Conservation (phyloP, 495 filamentous ascomycete genomes). For the Niebla homalea region DNA sequence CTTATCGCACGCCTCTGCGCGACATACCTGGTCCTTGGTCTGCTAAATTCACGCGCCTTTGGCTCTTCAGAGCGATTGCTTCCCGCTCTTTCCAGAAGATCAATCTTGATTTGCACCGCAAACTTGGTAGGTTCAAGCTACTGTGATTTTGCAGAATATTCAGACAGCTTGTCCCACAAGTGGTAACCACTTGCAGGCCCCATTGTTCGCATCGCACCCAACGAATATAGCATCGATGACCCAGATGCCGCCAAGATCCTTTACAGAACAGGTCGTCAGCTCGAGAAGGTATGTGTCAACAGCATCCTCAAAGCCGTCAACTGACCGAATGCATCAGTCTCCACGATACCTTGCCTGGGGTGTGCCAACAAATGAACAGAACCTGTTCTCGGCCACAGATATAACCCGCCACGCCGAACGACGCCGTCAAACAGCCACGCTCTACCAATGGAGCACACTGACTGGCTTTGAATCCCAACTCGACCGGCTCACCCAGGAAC, state of each 20-base stretch:
- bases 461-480: constrained; percentile 1
- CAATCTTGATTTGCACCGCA: constrained; percentile 32
- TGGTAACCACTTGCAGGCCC: too few relatives aligned
- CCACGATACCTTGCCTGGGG: background rate
- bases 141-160: too few relatives aligned
- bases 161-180: too few relatives aligned
- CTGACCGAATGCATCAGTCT: background rate
- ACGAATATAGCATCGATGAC: constrained; percentile 37
- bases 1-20: constrained; percentile 20
- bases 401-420: background rate
- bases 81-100: constrained; percentile 31
- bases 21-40: constrained; percentile 39
- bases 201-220: constrained; percentile 35
- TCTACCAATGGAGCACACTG: background rate
- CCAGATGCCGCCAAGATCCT: constrained; percentile 29
- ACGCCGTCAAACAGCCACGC: background rate
- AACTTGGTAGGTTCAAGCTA: too few relatives aligned
- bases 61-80: constrained; percentile 36
- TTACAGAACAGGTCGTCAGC: constrained; percentile 29
- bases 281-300: constrained; percentile 22
- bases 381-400: constrained; percentile 17
- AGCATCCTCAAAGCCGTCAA: too few relatives aligned
- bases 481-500: background rate
- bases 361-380: constrained; percentile 23
- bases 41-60: constrained; percentile 41